These are phyloP conservation scores for Suillus plorans DNA, from an alignment of 768 basidiomycete species.

Conservation along the genomic window DNA sequence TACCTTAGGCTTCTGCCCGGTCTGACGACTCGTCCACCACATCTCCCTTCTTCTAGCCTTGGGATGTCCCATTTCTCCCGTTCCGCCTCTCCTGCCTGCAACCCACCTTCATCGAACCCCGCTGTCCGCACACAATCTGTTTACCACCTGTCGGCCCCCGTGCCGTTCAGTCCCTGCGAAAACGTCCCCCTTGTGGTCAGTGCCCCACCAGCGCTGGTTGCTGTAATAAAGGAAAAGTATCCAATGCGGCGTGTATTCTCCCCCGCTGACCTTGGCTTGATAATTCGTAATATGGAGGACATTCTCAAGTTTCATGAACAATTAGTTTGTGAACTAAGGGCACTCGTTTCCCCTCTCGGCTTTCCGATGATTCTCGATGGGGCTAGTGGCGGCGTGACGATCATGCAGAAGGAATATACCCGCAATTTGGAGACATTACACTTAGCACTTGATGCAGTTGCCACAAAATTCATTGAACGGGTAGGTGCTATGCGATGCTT, in stretches of 20 bases:
- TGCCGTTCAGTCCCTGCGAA: constrained; percentile 22
- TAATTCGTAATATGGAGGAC: constrained; percentile 69
- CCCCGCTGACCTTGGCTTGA: constrained; percentile 52
- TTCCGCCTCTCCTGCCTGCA: constrained; percentile 38
- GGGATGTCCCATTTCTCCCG: constrained; percentile 34
- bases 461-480: constrained; percentile 58
- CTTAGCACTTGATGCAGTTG: constrained; percentile 36
- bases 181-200: background rate
- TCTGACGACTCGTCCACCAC: constrained; percentile 33
- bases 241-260: constrained; percentile 53
- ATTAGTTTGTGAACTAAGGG: constrained; percentile 56
- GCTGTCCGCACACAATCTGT: constrained; percentile 45
- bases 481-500: constrained; percentile 32
- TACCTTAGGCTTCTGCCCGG: constrained; percentile 60
- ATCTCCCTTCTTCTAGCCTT: constrained; percentile 22
- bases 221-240: constrained; percentile 25
- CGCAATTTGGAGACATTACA: constrained; percentile 46
- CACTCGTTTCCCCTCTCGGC: constrained; percentile 51
- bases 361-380: constrained; percentile 37
- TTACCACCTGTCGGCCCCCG: constrained; percentile 31
- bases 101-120: constrained; percentile 43
- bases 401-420: constrained; percentile 13
- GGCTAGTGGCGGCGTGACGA: constrained; percentile 9
- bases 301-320: constrained; percentile 68
- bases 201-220: background rate